Evolutionary conservation across 2,329 filamentous ascomycete species (phyloP), one percentile per base, ranked within the genome.

Genomic region (Talaromyces sp.): DNA sequence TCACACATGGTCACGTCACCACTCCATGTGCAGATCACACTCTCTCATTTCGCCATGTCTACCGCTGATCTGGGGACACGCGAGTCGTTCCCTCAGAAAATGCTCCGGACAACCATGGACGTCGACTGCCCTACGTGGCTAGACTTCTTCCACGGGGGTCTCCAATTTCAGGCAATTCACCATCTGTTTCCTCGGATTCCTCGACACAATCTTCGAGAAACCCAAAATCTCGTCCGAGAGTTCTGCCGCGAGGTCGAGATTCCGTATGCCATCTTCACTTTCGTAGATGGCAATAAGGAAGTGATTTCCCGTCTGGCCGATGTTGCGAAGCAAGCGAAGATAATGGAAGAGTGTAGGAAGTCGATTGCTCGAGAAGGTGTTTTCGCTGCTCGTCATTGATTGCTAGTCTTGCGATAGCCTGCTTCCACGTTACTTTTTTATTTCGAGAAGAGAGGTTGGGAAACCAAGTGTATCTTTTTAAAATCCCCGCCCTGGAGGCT

Each of bases 1-100:
- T 93, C 90, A 73, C 92, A 97, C 74, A 85, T 92, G 73, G 84
- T 92, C 31, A 91, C 91, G 7, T 90, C 91, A 77, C 90, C 92
- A 2, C 81, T 97, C 60, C 93, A 97, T 75, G 86, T 94, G 11
- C 93, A 97, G 76, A 96, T 97, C 75, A 96, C 92, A 0, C 85
- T 97, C 19, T 95, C 91, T 2, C 93, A 97, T 78, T 97, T 96
- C 77, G 91, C 91, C 69, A 97, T 96, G 93, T 94, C 91, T 70
- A 97, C 93, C 0, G 86, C 91, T 11, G 92, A 97, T 71, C 83
- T 97, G 13, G 93, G 93, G 0, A 87, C 90, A 1, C 83, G 89
- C 60, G 93, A 97, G 75, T 95, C 91, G 0, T 97, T 97, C 76
- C 88, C 93, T 0, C 92, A 96, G 78, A 91, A 89, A 76, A 95